phyloP scores from a whole-genome alignment of 495 filamentous ascomycete genomes.

The Aspergillus coremiiformis region DNA sequence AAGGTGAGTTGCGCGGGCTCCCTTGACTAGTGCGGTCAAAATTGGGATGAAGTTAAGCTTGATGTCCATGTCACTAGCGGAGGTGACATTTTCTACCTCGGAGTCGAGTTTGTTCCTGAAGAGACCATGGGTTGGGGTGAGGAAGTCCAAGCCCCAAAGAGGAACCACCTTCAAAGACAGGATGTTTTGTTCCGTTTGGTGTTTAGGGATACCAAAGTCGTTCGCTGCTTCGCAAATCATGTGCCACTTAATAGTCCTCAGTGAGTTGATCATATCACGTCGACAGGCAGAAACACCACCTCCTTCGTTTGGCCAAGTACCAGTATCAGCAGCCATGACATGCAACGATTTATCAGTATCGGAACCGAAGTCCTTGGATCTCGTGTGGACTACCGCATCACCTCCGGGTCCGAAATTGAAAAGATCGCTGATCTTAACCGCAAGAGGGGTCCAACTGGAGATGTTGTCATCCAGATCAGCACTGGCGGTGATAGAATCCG shows the following conservation, averaged over 20 bases:
- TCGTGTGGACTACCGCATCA: conserved; percentile 41
- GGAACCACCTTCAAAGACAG: conserved; percentile 59
- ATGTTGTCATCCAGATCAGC: conserved; percentile 54
- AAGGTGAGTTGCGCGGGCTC: conserved; percentile 47
- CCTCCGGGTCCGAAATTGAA: conserved; percentile 60
- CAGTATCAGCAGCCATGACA: conserved; percentile 56
- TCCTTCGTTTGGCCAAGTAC: conserved; percentile 60
- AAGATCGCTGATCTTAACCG: conserved; percentile 55
- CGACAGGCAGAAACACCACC: conserved; percentile 62
- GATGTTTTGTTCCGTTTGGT: conserved; percentile 60
- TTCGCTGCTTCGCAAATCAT: conserved; percentile 61
- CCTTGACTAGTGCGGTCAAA: conserved; percentile 50
- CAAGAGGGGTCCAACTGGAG: conserved; percentile 52
- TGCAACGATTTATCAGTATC: conserved; percentile 52
- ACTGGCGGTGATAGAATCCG: conserved; percentile 53
- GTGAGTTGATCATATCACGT: conserved; percentile 59
- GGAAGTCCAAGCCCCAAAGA: conserved; percentile 59
- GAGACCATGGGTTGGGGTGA: conserved; percentile 56
- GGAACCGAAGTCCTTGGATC: conserved; percentile 35
- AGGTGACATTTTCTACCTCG: conserved; percentile 49
- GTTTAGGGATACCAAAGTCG: conserved; percentile 57
- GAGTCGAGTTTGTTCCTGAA: conserved; percentile 55
- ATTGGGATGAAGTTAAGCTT: conserved; percentile 56
- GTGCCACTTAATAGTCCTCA: conserved; percentile 56
- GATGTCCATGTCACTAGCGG: conserved; percentile 49